Evolutionary conservation across 2,329 filamentous ascomycete genomes (phyloP), one percentile per base, ranked within the genome.

Genomic region (Botryosphaeria dothidea): DNA sequence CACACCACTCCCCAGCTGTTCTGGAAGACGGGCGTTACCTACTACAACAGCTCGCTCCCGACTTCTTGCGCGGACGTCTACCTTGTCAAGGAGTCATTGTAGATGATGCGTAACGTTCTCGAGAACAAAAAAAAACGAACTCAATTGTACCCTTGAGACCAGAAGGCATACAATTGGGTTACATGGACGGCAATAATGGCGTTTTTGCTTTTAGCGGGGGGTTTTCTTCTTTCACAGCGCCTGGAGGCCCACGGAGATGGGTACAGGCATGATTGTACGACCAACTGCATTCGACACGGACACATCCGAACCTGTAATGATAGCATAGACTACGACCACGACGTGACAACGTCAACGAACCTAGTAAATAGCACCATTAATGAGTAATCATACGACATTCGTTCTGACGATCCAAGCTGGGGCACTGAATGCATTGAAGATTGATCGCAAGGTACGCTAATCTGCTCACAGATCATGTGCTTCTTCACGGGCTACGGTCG

Each of bases 1-100:
- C 64, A 67, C 56, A 56, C 48, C 38, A 51, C 27, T 19, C 56
- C 58, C 21, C 64, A 67, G 57, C 66, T 67, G 29, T 67, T 67
- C 51, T 67, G 64, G 63, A 48, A 52, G 45, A 58, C 45, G 4
- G 41, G 23, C 15, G 19, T 51, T 31, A 25, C 38, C 21, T 65
- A 48, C 41, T 60, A 52, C 45, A 45, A 48, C 49, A 45, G 29
- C 23, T 51, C 49, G 17, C 46, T 60, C 7, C 66, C 66, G 17
- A 58, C 23, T 15, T 63, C 49, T 38, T 67, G 66, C 29, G 66
- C 66, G 11, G 57, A 67, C 23, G 52, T 67, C n/a, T 54, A 62
- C 36, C 36, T 67, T n/a, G 27, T 65, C 51, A 64, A 64, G 52
- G 52, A 56, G 52, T 27, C 56, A 19, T 38, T 64, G 51, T 64